Conservation (phyloP, 1,139 yeast genomes). For the Geotrichum australiense region DNA sequence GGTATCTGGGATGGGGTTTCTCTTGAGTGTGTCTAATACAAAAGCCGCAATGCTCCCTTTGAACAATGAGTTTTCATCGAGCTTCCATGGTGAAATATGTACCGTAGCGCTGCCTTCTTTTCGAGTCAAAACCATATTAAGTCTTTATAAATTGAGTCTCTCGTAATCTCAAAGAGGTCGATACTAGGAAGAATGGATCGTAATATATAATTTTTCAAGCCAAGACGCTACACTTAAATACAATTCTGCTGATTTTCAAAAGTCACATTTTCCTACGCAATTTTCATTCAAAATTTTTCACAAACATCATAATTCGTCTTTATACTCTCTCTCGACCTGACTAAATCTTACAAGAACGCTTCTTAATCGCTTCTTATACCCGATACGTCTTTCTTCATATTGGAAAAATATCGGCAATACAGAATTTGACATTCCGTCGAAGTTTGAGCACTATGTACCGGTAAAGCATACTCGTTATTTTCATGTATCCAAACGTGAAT, state of each 20-base stretch:
- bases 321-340: too few relatives aligned
- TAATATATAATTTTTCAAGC: not conserved
- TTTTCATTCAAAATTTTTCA: not conserved
- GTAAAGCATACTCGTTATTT: too few relatives aligned
- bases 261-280: constrained; percentile 3
- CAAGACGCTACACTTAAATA: not conserved
- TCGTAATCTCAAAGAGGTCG: not conserved
- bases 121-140: constrained; percentile 4
- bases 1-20: not conserved
- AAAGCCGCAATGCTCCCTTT: constrained; percentile 17
- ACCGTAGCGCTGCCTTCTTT: constrained; percentile 10
- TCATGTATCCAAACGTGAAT: too few relatives aligned
- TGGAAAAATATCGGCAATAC: too few relatives aligned
- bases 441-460: too few relatives aligned
- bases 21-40: constrained; percentile 8
- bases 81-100: constrained; percentile 16
- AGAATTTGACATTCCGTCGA: too few relatives aligned
- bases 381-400: too few relatives aligned
- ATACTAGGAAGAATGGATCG: too few relatives aligned
- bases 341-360: too few relatives aligned
- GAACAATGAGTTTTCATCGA: not conserved
- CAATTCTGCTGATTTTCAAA: not conserved
- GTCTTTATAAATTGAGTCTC: not conserved
- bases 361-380: too few relatives aligned
- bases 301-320: too few relatives aligned